phyloP scores from a whole-genome alignment of 805 yeast species.

The Nakazawaea sp. region DNA sequence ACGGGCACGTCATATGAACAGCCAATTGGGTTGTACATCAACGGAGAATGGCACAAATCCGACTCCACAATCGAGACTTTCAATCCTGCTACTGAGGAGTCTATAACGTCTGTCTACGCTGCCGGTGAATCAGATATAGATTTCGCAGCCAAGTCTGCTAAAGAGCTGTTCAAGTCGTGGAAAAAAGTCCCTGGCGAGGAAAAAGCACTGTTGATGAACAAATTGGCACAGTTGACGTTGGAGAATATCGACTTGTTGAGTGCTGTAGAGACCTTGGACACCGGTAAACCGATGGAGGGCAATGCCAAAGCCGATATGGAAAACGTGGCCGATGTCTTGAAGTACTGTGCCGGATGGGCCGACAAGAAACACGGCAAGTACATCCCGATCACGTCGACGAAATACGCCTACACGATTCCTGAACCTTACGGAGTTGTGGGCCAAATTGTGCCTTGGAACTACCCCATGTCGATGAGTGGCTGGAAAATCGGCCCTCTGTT shows the following conservation, averaged over 20 bases:
- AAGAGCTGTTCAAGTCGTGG: constrained; percentile 42
- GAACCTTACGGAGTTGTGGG: constrained; percentile 66
- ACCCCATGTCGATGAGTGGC: constrained; percentile 63
- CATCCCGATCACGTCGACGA: constrained; percentile 30
- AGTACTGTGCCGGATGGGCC: constrained; percentile 59
- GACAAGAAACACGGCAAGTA: constrained; percentile 43
- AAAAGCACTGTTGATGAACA: constrained; percentile 32
- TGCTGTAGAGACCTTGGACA: constrained; percentile 45
- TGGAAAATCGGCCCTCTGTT: constrained; percentile 84
- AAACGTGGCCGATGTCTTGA: constrained; percentile 36
- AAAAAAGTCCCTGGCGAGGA: constrained; percentile 35
- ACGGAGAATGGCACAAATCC: constrained; percentile 42
- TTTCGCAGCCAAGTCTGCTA: constrained; percentile 43
- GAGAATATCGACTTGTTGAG: constrained; percentile 41
- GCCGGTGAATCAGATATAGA: constrained; percentile 43
- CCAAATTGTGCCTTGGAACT: constrained; percentile 70
- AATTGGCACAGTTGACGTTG: constrained; percentile 46
- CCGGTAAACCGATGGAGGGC: constrained; percentile 43
- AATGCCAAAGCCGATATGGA: constrained; percentile 45
- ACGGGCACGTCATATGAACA: constrained; percentile 42
- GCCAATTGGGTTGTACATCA: constrained; percentile 59
- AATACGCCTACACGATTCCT: constrained; percentile 61
- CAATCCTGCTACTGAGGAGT: constrained; percentile 44
- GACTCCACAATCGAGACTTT: constrained; percentile 33
- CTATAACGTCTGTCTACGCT: constrained; percentile 38